phyloP scores from a whole-genome alignment of 2,329 filamentous ascomycete species.

The Cordyceps cateniannulata region DNA sequence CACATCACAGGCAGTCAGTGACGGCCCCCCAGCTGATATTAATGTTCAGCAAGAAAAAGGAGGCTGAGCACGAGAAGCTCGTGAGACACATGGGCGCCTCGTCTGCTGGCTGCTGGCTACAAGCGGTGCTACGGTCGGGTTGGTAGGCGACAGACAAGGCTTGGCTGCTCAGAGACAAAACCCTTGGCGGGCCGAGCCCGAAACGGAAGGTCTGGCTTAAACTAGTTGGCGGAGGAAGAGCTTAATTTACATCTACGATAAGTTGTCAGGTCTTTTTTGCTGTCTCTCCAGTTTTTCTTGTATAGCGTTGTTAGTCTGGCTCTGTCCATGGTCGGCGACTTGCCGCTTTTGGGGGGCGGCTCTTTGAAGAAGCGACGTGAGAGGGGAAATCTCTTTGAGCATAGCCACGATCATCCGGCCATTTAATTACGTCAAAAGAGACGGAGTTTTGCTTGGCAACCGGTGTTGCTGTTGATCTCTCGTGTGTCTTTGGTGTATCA shows the following conservation, averaged over 20 bases:
- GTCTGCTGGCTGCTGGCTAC: neutral
- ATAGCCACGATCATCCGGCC: constrained; percentile 2
- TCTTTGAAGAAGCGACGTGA: neutral
- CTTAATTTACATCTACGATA: constrained; percentile 9
- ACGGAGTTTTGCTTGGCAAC: neutral
- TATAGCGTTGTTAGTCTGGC: neutral
- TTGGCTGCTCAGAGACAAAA: constrained; percentile 7
- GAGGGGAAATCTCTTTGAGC: neutral
- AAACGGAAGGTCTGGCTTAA: constrained; percentile 2
- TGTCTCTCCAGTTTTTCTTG: neutral
- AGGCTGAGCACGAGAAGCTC: constrained; percentile 6
- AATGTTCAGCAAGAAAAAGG: constrained; percentile 2
- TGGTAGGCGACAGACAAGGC: neutral
- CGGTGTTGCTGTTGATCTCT: neutral
- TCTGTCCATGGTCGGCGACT: neutral
- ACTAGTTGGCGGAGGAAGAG: neutral
- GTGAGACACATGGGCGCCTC: neutral
- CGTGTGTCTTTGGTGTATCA: neutral
- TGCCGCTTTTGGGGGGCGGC: neutral
- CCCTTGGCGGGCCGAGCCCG: constrained; percentile 5
- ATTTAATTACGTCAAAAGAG: constrained; percentile 1
- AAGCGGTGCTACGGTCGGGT: neutral
- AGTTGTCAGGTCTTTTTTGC: neutral
- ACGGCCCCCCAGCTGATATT: constrained; percentile 1
- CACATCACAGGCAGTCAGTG: neutral